Evolutionary conservation across 2,329 filamentous ascomycete species (phyloP).

Genomic region (Drechslerella dactyloides): DNA sequence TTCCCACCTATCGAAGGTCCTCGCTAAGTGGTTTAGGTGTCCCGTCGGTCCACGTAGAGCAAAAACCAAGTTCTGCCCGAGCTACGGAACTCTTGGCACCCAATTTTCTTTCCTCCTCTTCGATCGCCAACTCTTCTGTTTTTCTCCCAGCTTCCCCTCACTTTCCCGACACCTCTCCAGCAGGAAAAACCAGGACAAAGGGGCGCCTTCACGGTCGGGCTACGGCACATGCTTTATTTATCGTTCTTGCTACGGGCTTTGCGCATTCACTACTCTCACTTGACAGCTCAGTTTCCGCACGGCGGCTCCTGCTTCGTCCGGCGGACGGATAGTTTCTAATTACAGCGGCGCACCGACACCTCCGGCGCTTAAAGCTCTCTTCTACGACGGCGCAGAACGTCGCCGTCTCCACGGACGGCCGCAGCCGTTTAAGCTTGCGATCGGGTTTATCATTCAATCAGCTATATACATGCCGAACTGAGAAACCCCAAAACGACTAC

Average conservation of each 20-base stretch:
- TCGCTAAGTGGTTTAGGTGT: slow-evolving; percentile 51
- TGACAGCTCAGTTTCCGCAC: slow-evolving; percentile 29
- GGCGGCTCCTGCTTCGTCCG: slow-evolving; percentile 45
- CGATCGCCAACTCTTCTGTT: slow-evolving; percentile 52
- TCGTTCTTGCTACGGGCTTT: slow-evolving; percentile 16
- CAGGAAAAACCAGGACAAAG: slow-evolving; percentile 45
- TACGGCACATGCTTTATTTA: slow-evolving; percentile 40
- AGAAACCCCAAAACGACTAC: slow-evolving; percentile 38
- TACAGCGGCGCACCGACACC: slow-evolving; percentile 50
- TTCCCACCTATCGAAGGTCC: slow-evolving; percentile 48
- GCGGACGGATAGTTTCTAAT: slow-evolving; percentile 36
- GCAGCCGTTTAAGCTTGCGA: slow-evolving; percentile 37
- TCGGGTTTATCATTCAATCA: slow-evolving; percentile 49
- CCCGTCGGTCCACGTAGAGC: slow-evolving; percentile 49
- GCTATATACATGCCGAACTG: slow-evolving; percentile 44
- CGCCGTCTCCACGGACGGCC: slow-evolving; percentile 37
- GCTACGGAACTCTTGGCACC: slow-evolving; percentile 49
- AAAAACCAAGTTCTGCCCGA: slow-evolving; percentile 48
- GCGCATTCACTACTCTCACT: slow-evolving; percentile 29
- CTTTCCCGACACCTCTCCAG: slow-evolving; percentile 40
- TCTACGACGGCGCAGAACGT: slow-evolving; percentile 34
- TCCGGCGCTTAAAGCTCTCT: slow-evolving; percentile 50
- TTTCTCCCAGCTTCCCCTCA: slow-evolving; percentile 51
- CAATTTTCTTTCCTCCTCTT: slow-evolving; percentile 50
- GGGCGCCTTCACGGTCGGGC: slow-evolving; percentile 17